Base-by-base conservation (phyloP, 202 grass and related monocot species). In the Panicum hallii region DNA sequence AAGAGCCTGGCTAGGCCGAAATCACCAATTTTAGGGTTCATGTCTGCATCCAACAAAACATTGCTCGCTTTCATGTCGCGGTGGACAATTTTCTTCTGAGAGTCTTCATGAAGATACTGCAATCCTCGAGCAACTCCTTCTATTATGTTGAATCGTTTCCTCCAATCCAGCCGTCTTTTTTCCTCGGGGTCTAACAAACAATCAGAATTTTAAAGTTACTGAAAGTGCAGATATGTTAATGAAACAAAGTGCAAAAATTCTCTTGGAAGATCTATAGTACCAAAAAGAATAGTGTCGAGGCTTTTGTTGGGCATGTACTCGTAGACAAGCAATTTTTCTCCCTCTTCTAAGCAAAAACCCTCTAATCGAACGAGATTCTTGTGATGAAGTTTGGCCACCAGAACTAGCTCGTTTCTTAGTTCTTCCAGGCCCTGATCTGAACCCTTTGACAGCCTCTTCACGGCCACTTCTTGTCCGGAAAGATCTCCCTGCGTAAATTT, bases 241-340 rank as follows among this genome's bases (percentile, higher is more conserved):
- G 28, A 23, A 43, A n/a, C 1, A 3, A 8, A 36, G 17, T 43
- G 5, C 12, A 20, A 32, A 0, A 44, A 38, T 38, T 38, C 44
- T 43, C 7, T 44, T 10, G 15, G 42, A 12, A 20, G 14, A 40
- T 11, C 38, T 38, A 0, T n/a, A 20, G 19, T 52, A 88, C 85
- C 82, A 49, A 90, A 91, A 82, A 94, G 81, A 73, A 88, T 72
- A 7, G 70, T 93, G 11, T 91, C 88, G 0, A 95, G 77, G 43
- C 90, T 95, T 89, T 67, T 90, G 54, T 95, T 92, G 9, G 88
- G 83, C 64, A 92, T 70, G 58, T 84, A 95, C 86, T 95, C 93
- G 0, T 95, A 95, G 43, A 95, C 80, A 4, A 95, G 86, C 50
- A 96, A 16, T 76, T 70, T 97, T 64, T 94, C 94, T 48, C 86